Base-by-base conservation (phyloP, 306 rosid genomes). In the Psophocarpus tetragonolobus region DNA sequence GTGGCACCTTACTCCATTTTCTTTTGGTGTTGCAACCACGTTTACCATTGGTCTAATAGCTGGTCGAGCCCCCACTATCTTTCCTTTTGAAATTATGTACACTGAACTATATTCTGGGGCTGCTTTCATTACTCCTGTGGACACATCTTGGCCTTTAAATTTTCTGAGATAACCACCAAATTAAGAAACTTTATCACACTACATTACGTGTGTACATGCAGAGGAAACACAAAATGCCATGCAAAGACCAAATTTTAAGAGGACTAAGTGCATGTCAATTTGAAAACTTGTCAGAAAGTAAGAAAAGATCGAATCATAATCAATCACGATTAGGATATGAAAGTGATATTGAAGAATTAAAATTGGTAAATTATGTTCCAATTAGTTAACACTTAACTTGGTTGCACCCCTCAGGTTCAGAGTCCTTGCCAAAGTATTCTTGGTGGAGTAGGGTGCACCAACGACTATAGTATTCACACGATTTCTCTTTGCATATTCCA, bases 71-170 rank as follows among this genome's bases (percentile, higher is more conserved):
- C 84, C 79, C 41, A 89, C 73, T 81, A 90, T 61, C 89, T 92
- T 95, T 76, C 88, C 93, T 68, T 95, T 95, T 4, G 93, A 85
- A 71, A 95, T 88, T 11, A 95, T 92, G 11, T 86, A 91, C 39
- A 95, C 97, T 0, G 92, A 87, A 69, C 87, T 79, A 78, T 84
- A 91, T 8, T 86, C 90, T 29, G 99, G 97, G 13, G 88, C 97
- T 73, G 84, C 48, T 77, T 87, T 92, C 23, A 85, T 82, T 44
- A 95, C 24, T 20, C 87, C 57, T 45, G 81, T 62, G 17, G 92
- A 71, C 48, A 91, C 76, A 71, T 91, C 88, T n/a, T 26, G 33
- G 24, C 87, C 85, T 76, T 84, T 95, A 35, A 84, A 80, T 82
- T 85, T 95, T 84, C 97, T 95, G 89, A 27, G 23, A 80, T 10